phyloP scores from a whole-genome alignment of 441 rosid genomes.

The Arabidopsis hybrid region DNA sequence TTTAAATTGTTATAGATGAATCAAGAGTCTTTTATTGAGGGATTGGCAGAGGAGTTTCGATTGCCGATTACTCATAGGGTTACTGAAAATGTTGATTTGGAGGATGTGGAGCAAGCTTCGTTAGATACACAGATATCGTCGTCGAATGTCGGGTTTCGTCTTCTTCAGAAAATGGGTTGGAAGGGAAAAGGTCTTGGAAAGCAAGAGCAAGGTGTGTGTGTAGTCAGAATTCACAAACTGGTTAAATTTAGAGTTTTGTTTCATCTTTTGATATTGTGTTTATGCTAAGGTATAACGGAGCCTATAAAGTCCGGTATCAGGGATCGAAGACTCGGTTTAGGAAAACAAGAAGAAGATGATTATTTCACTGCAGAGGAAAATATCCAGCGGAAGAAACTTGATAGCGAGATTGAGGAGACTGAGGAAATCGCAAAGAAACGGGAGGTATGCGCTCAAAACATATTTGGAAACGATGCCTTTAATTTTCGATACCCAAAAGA shows the following conservation, averaged over 20 bases:
- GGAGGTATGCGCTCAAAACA: conserved; percentile 75
- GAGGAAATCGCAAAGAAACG: conserved; percentile 88
- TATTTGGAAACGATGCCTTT: conserved; percentile 60
- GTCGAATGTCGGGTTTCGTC: conserved; percentile 88
- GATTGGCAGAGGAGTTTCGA: conserved; percentile 69
- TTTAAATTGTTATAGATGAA: conserved; percentile 38
- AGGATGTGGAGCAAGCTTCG: conserved; percentile 90
- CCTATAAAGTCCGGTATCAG: conserved; percentile 90
- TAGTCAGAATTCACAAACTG: background rate
- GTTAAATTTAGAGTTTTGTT: background rate
- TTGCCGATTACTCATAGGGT: conserved; percentile 77
- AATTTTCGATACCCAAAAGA: conserved; percentile 55
- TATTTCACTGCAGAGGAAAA: conserved; percentile 92
- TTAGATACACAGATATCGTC: conserved; percentile 78
- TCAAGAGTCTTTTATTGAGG: conserved; percentile 75
- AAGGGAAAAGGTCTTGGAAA: conserved; percentile 96
- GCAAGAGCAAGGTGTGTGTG: conserved; percentile 82
- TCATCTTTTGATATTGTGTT: conserved; percentile 13
- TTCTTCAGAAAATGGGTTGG: conserved; percentile 99
- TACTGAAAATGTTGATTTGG: conserved; percentile 85
- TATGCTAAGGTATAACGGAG: conserved; percentile 65
- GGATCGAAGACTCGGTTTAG: conserved; percentile 83
- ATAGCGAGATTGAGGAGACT: conserved; percentile 87
- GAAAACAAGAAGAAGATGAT: conserved; percentile 95
- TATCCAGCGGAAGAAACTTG: conserved; percentile 82